Conservation (phyloP, 2,329 filamentous ascomycete genomes). For the Fusarium beomiforme region DNA sequence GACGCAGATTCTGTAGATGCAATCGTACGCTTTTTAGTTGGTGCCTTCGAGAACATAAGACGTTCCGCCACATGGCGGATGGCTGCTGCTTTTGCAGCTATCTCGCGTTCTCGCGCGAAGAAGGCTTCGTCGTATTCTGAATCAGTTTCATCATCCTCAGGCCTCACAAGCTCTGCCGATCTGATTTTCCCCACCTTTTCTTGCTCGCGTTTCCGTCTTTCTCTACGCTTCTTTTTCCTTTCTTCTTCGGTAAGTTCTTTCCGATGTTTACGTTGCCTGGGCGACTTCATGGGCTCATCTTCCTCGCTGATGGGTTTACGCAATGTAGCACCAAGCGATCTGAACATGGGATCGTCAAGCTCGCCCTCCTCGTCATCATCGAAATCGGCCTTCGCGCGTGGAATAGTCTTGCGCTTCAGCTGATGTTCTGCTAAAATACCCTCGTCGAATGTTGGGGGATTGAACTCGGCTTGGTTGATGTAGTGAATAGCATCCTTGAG, state of each 20-base stretch:
- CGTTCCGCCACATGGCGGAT: background rate
- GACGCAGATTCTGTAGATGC: background rate
- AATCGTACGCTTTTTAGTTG: slow-evolving; percentile 41
- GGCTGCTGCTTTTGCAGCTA: slow-evolving; percentile 45
- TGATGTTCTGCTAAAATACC: slow-evolving; percentile 79
- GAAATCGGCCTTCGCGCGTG: slow-evolving; percentile 68
- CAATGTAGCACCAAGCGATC: slow-evolving; percentile 71
- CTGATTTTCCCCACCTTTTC: slow-evolving; percentile 85
- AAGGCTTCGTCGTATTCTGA: slow-evolving; percentile 76
- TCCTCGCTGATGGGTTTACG: slow-evolving; percentile 64
- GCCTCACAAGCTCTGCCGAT: slow-evolving; percentile 81
- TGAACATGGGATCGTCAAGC: slow-evolving; percentile 70
- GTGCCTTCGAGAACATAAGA: slow-evolving; percentile 41
- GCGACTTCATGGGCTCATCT: slow-evolving; percentile 61
- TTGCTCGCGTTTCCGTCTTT: slow-evolving; percentile 73
- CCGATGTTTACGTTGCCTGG: slow-evolving; percentile 57
- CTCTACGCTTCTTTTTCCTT: slow-evolving; percentile 70
- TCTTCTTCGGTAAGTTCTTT: slow-evolving; percentile 68
- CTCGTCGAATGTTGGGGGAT: slow-evolving; percentile 80
- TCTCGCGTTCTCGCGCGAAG: slow-evolving; percentile 74
- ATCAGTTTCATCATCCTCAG: slow-evolving; percentile 91
- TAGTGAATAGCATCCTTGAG: slow-evolving; percentile 75
- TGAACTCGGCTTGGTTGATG: slow-evolving; percentile 82
- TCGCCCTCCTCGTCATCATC: slow-evolving; percentile 75
- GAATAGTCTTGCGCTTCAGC: slow-evolving; percentile 75